A percentile compares a stretch with the other conserved stretches of the same genome.
phyloP scores from a whole-genome alignment of 2,329 filamentous ascomycete species.

The Aspergillus sp. region DNA sequence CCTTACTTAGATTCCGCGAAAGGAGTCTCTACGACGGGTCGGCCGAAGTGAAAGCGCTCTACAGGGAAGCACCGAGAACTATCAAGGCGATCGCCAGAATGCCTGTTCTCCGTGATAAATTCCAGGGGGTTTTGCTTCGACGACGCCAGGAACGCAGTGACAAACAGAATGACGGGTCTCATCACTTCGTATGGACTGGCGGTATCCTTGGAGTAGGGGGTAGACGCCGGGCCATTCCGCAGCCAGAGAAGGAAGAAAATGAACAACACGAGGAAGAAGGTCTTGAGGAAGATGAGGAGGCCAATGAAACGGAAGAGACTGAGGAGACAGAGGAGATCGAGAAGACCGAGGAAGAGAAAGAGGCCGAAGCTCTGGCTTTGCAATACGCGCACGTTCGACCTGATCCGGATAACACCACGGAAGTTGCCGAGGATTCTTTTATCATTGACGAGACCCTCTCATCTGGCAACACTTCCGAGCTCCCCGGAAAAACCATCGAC shows the following conservation, averaged over 20 bases:
- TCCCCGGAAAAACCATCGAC: constrained; percentile 15
- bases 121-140: constrained; percentile 43
- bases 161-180: constrained; percentile 6
- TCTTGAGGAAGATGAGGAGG: neutral
- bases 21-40: constrained; percentile 35
- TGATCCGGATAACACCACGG: neutral
- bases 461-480: neutral
- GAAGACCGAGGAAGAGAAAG: neutral
- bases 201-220: constrained; percentile 33
- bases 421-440: neutral
- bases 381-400: neutral
- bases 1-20: constrained; percentile 37
- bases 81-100: constrained; percentile 37
- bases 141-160: constrained; percentile 27
- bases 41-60: constrained; percentile 28
- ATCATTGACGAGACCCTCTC: neutral
- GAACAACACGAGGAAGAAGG: neutral
- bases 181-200: constrained; percentile 35
- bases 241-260: neutral
- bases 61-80: constrained; percentile 35
- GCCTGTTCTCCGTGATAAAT: constrained; percentile 41
- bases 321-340: neutral
- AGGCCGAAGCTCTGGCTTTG: neutral
- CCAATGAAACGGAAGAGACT: neutral
- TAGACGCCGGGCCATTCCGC: constrained; percentile 2